phyloP scores from a whole-genome alignment of 257 asterid genomes.

The Solanum virginianum region DNA sequence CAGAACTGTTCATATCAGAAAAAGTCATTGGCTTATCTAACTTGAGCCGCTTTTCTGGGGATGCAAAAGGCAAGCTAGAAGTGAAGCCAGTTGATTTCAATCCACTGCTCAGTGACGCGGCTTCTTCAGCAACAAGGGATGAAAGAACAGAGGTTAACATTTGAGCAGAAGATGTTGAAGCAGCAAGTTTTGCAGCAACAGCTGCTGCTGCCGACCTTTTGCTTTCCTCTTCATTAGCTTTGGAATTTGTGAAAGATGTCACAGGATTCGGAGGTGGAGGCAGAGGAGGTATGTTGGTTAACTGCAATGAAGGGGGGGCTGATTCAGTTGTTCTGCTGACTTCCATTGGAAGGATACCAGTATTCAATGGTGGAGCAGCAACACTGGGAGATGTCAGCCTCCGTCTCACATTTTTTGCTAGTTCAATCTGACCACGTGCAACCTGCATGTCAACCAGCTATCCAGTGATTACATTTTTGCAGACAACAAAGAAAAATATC shows the following conservation, averaged over 20 bases:
- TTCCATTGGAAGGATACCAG: constrained; percentile 16
- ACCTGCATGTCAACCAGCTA: constrained; percentile 32
- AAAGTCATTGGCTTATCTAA: constrained; percentile 35
- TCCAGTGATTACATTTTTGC: not conserved
- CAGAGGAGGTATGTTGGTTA: constrained; percentile 13
- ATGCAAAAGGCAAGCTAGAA: constrained; percentile 19
- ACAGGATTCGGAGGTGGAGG: constrained; percentile 23
- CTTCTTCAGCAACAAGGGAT: constrained; percentile 89
- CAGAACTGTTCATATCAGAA: constrained; percentile 31
- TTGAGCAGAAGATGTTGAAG: constrained; percentile 86
- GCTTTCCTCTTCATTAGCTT: constrained; percentile 49
- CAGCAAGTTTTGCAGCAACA: constrained; percentile 84
- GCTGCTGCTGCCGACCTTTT: constrained; percentile 86
- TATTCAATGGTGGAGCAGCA: constrained; percentile 8
- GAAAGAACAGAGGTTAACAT: constrained; percentile 85
- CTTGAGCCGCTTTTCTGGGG: constrained; percentile 58
- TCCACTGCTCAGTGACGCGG: constrained; percentile 59
- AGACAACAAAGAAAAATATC: not conserved
- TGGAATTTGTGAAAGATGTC: constrained; percentile 28
- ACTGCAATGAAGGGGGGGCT: constrained; percentile 19
- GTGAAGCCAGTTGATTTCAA: constrained; percentile 24
- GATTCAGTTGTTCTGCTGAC: constrained; percentile 13
- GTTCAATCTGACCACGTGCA: constrained; percentile 50
- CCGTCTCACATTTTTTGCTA: constrained; percentile 30
- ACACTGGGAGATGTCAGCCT: constrained; percentile 27